Evolutionary conservation across 1,284 basidiomycete genomes (phyloP), one percentile per base, ranked within the genome.

Genomic region (Ganoderma sinense): DNA sequence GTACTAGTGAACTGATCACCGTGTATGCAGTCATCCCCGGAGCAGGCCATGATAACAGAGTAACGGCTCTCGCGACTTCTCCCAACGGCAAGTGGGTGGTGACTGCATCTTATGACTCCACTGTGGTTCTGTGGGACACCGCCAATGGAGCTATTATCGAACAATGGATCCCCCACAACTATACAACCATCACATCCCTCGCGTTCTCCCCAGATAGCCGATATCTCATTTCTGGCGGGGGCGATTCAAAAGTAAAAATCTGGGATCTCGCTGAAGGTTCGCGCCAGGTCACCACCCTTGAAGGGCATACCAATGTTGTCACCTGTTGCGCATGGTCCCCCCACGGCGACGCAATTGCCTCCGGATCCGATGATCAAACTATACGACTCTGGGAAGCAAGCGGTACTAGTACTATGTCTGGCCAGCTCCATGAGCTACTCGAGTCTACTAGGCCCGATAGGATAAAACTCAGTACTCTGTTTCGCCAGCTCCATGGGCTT

Each of bases 401-500:
- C 10, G 33, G 4, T 7, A 0, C 10, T 36, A 0, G 10, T 7
- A 10, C 0, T 11, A 58, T 20, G 4, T 39, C 4, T 33, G 18
- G 29, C 4, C 56, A 58, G 20, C 14, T 58, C 33, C 55, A 20
- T 29, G 29, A n/a, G n/a, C n/a, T 56, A 4, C 31, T 56, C 51
- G 51, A 56, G 20, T 14, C 18, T 8, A n/a, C n/a, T n/a, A n/a
- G n/a, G n/a, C n/a, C n/a, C n/a, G n/a, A n/a, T n/a, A n/a, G 61
- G 76, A 40, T 70, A 61, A 56, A 7, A 8, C 14, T 23, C 31
- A n/a, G n/a, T n/a, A n/a, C 33, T 36, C 33, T 36, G 33, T 36
- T 36, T 36, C 8, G 33, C 33, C n/a, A n/a, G n/a, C n/a, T n/a
- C n/a, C n/a, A n/a, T n/a, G n/a, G n/a, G n/a, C n/a, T n/a, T n/a